Conservation (phyloP, 1,284 basidiomycete species). For the Ceratobasidium sp. region DNA sequence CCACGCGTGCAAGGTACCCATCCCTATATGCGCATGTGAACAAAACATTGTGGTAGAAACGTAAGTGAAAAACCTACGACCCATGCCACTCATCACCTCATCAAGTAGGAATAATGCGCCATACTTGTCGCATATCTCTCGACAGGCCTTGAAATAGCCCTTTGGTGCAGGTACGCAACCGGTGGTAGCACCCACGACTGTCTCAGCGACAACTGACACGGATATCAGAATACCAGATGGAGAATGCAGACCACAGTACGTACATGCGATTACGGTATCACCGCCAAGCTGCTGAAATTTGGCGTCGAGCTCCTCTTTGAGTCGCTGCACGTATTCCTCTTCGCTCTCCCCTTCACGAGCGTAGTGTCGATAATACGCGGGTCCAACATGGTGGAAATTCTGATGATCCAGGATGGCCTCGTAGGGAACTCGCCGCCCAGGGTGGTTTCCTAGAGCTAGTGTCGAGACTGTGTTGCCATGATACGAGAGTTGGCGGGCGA, state of each 20-base stretch:
- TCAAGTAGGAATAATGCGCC: constrained; percentile 89
- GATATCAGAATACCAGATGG: constrained; percentile 32
- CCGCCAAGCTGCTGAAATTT: constrained; percentile 86
- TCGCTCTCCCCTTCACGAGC: constrained; percentile 76
- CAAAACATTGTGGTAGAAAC: neutral
- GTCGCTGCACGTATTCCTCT: constrained; percentile 79
- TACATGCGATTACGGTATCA: constrained; percentile 83
- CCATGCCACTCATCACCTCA: constrained; percentile 90
- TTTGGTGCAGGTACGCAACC: constrained; percentile 81
- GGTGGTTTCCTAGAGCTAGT: constrained; percentile 75
- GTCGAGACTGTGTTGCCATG: constrained; percentile 87
- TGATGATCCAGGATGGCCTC: constrained; percentile 71
- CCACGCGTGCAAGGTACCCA: constrained; percentile 90
- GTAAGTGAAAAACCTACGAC: constrained; percentile 65
- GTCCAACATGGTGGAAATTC: constrained; percentile 84
- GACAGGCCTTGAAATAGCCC: constrained; percentile 86
- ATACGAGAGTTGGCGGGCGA: constrained; percentile 82
- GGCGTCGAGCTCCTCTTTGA: constrained; percentile 82
- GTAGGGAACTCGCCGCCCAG: constrained; percentile 75
- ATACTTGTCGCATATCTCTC: constrained; percentile 87
- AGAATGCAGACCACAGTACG: constrained; percentile 53
- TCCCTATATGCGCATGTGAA: constrained; percentile 62
- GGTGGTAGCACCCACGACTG: constrained; percentile 85
- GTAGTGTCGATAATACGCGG: constrained; percentile 87
- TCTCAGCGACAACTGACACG: constrained; percentile 80